Conservation (phyloP, 495 filamentous ascomycete genomes). For the Aspergillus egyptiacus region DNA sequence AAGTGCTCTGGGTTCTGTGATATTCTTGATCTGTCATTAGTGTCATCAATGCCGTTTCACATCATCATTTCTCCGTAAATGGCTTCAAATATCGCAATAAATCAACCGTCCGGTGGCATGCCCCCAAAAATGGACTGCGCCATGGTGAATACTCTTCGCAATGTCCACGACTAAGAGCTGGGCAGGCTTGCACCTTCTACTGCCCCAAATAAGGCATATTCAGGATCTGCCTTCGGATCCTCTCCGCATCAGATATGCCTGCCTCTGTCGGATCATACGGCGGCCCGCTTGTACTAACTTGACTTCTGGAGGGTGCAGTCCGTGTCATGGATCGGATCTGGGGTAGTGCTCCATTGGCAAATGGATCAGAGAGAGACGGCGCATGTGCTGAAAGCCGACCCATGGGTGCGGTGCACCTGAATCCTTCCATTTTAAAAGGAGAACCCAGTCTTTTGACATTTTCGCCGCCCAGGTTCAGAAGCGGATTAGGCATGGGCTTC, state of each 20-base stretch:
- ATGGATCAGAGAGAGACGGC: conserved; percentile 41
- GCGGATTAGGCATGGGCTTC: conserved; percentile 25
- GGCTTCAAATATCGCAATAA: conserved; percentile 16
- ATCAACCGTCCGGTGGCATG: no score
- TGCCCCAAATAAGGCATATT: conserved; percentile 35
- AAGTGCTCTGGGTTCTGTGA: conserved; percentile 22
- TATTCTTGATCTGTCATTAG: conserved; percentile 26
- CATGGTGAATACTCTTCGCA: neutral
- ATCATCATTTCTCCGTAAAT: conserved; percentile 24
- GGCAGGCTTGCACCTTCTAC: conserved; percentile 12
- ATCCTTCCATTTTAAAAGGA: conserved; percentile 41
- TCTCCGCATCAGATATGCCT: conserved; percentile 43
- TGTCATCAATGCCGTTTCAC: conserved; percentile 37
- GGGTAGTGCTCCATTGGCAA: conserved; percentile 25
- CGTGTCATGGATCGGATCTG: conserved; percentile 6
- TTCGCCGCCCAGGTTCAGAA: conserved; percentile 33
- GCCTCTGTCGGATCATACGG: conserved; percentile 36
- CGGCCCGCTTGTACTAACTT: conserved; percentile 12
- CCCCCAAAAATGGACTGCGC: conserved; percentile 17
- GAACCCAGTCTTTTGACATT: conserved; percentile 47
- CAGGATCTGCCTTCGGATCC: conserved; percentile 42
- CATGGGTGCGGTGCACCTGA: conserved; percentile 26
- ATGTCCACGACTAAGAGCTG: neutral
- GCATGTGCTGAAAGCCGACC: conserved; percentile 30
- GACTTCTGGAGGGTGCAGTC: neutral